Evolutionary conservation across 164 flowering plant species (phyloP), one percentile per base, ranked within the genome.

Genomic region (Sextonia rubra): DNA sequence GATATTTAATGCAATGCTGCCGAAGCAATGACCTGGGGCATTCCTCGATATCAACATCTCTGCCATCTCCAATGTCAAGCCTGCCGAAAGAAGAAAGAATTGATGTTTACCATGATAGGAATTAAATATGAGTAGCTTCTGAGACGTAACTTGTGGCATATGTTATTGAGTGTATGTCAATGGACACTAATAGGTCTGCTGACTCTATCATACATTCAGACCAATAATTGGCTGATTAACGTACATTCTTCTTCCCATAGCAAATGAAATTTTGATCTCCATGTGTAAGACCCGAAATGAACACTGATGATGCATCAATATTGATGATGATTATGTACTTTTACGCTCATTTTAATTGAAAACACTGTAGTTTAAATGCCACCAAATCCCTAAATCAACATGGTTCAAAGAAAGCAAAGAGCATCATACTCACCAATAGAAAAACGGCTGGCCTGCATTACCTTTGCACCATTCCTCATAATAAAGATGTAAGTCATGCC

Each of bases 41-140:
- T 18, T 85, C 88, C 75, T 85, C 66, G 17, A 95, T 90, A 80
- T 95, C 92, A 64, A 90, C 74, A 47, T 90, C 89, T 76, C 82
- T 91, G 55, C 99, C 99, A 74, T 84, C 90, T 76, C 99, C 99
- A 69, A 92, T n/a, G 80, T 95, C 98, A 83, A 95, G 75, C 99
- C 99, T 95, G 85, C 63, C 64, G 2, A 56, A 75, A 37, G 30
- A 64, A 24, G 26, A 64, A 1, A 15, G 12, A 25, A 4, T 1
- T 2, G 4, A 15, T 49, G 48, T 23, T 64, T 64, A 52, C 58
- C n/a, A 20, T 52, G 17, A 20, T 14, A 52, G n/a, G 58, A 52
- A 4, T 20, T 20, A 52, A 3, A 15, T 4, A 52, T 11, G 58
- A 18, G 20, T 18, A 52, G 58, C 58, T 15, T 52, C 20, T 52